phyloP scores from a whole-genome alignment of 2,329 filamentous ascomycete genomes.

The Didymella pinodella region DNA sequence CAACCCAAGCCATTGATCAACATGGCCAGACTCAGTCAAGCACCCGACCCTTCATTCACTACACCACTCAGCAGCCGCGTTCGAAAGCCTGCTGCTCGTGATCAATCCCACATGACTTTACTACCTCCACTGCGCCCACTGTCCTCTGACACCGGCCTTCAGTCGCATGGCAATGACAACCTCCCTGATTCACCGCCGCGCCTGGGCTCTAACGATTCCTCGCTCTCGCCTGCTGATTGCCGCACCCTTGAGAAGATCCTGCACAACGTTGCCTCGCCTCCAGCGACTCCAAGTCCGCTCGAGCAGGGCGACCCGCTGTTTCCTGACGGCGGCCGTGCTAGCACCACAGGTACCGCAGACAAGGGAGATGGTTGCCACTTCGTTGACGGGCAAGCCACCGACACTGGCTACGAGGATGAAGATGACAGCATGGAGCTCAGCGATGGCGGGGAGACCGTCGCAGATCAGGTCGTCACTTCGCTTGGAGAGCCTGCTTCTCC shows the following conservation, averaged over 20 bases:
- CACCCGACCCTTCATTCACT: neutral
- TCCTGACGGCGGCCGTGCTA: neutral
- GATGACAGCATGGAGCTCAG: conserved; percentile 30
- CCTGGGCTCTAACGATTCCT: neutral
- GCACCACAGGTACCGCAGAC: neutral
- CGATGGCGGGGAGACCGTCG: conserved; percentile 4
- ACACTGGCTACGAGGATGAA: conserved; percentile 28
- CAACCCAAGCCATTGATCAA: neutral
- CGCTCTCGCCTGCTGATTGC: conserved; percentile 24
- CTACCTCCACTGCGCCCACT: conserved; percentile 9
- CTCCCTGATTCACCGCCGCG: neutral
- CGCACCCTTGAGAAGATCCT: conserved; percentile 24
- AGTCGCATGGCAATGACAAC: conserved; percentile 6
- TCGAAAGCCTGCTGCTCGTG: neutral
- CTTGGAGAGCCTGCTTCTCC: neutral
- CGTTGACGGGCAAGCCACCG: conserved; percentile 18
- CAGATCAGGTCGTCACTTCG: neutral
- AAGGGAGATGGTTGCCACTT: neutral
- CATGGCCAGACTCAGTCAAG: conserved; percentile 16
- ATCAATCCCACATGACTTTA: conserved; percentile 2
- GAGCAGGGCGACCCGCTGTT: neutral
- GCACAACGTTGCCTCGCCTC: conserved; percentile 7
- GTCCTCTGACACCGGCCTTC: conserved; percentile 2
- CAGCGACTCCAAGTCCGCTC: neutral
- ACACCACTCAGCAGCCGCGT: neutral